These are phyloP conservation scores for Phytopythium delawarense DNA, from an alignment of 352 stramenopile genomes.

Conservation along the genomic window DNA sequence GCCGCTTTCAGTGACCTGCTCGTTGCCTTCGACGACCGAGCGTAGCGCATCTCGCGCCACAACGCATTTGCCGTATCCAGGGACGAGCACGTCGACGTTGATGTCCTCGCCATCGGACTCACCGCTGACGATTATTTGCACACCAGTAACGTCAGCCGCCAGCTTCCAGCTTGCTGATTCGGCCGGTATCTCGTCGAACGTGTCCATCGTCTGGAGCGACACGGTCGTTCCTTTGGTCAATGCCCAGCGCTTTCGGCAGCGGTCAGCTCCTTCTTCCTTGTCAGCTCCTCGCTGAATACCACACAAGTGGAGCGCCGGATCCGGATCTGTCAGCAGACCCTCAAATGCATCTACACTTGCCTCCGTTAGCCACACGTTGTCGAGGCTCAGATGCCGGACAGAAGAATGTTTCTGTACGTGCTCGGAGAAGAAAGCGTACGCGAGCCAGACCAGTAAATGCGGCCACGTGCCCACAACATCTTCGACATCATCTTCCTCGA, in stretches of 20 bases:
- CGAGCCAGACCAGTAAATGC: neutral
- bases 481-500: neutral
- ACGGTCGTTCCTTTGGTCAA: neutral
- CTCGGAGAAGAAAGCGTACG: neutral
- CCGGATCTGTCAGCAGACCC: neutral
- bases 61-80: neutral
- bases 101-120: neutral
- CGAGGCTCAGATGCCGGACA: neutral
- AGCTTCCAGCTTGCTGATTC: neutral
- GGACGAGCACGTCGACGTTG: neutral
- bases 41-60: neutral
- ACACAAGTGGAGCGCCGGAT: neutral
- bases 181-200: neutral
- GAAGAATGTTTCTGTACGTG: neutral
- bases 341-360: neutral
- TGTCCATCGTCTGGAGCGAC: neutral
- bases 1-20: neutral
- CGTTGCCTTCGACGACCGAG: neutral
- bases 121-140: neutral
- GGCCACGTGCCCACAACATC: neutral
- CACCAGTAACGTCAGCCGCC: neutral
- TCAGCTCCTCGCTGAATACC: neutral
- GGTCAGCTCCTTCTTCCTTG: neutral
- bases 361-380: neutral
- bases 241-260: neutral